A percentile compares a stretch with the other conserved stretches of the same genome.
Conservation (phyloP, 2,329 filamentous ascomycete genomes). For the Penicillium sp. region DNA sequence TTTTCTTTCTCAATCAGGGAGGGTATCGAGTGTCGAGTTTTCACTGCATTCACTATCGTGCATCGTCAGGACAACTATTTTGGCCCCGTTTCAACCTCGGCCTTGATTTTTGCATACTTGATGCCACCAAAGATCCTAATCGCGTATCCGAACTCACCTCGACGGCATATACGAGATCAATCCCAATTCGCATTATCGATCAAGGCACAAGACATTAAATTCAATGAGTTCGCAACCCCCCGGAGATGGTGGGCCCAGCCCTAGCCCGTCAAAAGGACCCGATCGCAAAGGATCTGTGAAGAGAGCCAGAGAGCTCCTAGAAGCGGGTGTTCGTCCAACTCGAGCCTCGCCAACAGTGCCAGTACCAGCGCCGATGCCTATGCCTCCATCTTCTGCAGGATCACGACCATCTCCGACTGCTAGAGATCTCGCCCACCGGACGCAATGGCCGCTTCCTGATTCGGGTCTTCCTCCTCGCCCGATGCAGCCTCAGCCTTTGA, state of each 20-base stretch:
- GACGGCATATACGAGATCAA: not conserved
- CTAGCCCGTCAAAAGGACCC: slow-evolving; percentile 13
- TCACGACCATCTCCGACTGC: slow-evolving; percentile 13
- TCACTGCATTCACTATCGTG: not conserved
- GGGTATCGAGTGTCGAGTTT: slow-evolving; percentile 8
- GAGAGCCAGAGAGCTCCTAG: slow-evolving; percentile 37
- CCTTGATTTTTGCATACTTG: slow-evolving; percentile 2
- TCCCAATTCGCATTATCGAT: not conserved
- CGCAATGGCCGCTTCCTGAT: slow-evolving; percentile 50
- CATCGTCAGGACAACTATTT: not conserved
- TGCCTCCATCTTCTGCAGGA: not conserved
- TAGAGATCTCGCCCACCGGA: slow-evolving; percentile 36
- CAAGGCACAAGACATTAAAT: not conserved
- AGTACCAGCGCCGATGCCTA: slow-evolving; percentile 8
- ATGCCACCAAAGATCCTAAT: slow-evolving; percentile 13
- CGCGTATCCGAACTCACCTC: not conserved
- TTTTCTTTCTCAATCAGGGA: slow-evolving; percentile 13
- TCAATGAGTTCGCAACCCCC: slow-evolving; percentile 25
- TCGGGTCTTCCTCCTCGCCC: slow-evolving; percentile 26
- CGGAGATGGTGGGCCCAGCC: slow-evolving; percentile 9
- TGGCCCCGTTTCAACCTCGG: not conserved
- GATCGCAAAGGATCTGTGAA: slow-evolving; percentile 38
- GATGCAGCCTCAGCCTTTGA: slow-evolving; percentile 29
- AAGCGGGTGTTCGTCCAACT: slow-evolving; percentile 32
- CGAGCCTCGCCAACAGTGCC: slow-evolving; percentile 12